These are phyloP conservation scores for Centrapalus pauciflorus DNA, from an alignment of 129 eudicot species.

Conservation along the genomic window DNA sequence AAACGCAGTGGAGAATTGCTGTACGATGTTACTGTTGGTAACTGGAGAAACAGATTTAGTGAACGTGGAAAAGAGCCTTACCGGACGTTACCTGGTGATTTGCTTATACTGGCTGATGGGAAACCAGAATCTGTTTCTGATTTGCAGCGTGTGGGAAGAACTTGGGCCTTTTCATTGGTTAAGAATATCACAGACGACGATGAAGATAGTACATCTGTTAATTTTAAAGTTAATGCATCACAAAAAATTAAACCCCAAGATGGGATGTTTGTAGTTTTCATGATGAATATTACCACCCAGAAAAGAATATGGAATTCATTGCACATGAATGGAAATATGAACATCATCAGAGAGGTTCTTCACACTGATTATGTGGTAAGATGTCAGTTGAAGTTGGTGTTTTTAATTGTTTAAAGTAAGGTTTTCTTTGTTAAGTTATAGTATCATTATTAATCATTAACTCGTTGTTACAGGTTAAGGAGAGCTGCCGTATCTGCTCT, in stretches of 20 bases:
- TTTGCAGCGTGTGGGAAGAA: constrained; percentile 26
- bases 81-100: constrained; percentile 60
- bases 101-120: constrained; percentile 28
- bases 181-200: constrained; percentile 1
- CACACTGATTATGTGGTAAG: constrained; percentile 35
- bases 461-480: constrained; percentile 39
- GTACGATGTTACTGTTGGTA: constrained; percentile 29
- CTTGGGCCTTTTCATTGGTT: constrained; percentile 37
- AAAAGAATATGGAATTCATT: constrained; percentile 52
- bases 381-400: background rate
- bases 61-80: constrained; percentile 53
- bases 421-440: background rate
- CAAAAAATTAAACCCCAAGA: constrained; percentile 11
- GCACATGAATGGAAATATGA: constrained; percentile 31
- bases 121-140: constrained; percentile 33
- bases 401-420: background rate
- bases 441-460: background rate
- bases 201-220: constrained; percentile 12
- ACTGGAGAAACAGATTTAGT: constrained; percentile 42
- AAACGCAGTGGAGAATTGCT: background rate
- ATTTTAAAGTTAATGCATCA: constrained; percentile 24
- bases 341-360: constrained; percentile 35
- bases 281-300: constrained; percentile 38
- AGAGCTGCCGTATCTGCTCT: constrained; percentile 28
- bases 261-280: constrained; percentile 33